Conservation (phyloP, 2,329 filamentous ascomycete genomes). For the Boeremia exigua region DNA sequence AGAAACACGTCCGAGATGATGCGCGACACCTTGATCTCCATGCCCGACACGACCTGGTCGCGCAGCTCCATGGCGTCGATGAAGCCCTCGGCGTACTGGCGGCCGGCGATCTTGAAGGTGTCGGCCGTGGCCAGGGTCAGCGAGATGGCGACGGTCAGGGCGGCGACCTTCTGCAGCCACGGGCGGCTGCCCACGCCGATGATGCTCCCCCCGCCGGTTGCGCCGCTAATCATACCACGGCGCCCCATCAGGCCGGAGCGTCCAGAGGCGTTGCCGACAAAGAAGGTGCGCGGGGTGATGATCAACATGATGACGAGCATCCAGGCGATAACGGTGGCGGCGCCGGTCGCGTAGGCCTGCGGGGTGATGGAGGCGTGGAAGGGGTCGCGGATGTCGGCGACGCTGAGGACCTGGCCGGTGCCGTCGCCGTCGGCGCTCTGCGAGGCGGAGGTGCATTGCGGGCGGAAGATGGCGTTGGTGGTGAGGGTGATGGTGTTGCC, state of each 20-base stretch:
- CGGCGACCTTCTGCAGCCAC: constrained; percentile 81
- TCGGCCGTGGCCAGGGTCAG: constrained; percentile 92
- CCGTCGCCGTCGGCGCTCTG: constrained; percentile 48
- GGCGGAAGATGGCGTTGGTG: constrained; percentile 65
- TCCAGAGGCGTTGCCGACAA: constrained; percentile 73
- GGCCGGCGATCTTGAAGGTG: constrained; percentile 82
- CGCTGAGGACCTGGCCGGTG: constrained; percentile 50
- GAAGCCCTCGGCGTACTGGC: constrained; percentile 78
- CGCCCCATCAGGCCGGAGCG: constrained; percentile 77
- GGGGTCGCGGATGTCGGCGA: constrained; percentile 77
- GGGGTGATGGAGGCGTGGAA: constrained; percentile 95
- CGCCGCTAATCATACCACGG: constrained; percentile 83
- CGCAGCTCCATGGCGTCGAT: constrained; percentile 82
- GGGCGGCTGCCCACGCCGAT: constrained; percentile 89
- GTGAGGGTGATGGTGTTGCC: constrained; percentile 65
- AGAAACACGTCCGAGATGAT: constrained; percentile 95
- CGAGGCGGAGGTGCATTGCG: constrained; percentile 58
- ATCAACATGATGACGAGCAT: constrained; percentile 92
- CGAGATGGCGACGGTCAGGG: constrained; percentile 73
- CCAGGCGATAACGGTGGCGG: constrained; percentile 89
- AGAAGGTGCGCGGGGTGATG: constrained; percentile 92
- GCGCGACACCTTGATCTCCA: constrained; percentile 86
- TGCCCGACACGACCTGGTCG: constrained; percentile 78
- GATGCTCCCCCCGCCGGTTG: constrained; percentile 65
- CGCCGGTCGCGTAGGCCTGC: constrained; percentile 89